Conservation (phyloP, 352 stramenopile genomes). For the Pythium biforme region DNA sequence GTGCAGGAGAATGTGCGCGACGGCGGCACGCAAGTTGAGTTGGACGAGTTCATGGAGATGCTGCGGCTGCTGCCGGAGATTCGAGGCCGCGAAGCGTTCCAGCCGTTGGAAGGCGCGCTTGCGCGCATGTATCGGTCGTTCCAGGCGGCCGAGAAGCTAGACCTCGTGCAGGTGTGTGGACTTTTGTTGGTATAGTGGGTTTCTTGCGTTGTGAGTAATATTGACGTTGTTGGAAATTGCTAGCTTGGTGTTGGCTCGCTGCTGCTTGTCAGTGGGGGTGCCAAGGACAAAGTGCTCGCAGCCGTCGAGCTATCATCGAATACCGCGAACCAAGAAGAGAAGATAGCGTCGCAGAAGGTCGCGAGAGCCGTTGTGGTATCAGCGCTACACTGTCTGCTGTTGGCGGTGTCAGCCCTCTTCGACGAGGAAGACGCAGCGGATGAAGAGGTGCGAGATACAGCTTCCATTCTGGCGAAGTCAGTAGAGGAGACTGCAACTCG, state of each 20-base stretch:
- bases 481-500: conserved; percentile 48
- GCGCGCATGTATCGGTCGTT: conserved; percentile 70
- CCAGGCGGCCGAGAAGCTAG: conserved; percentile 45
- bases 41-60: conserved; percentile 61
- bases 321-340: conserved; percentile 7
- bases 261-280: conserved; percentile 46
- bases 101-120: conserved; percentile 61
- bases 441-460: conserved; percentile 52
- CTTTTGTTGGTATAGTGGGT: background rate
- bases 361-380: conserved; percentile 4
- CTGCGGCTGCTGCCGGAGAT: conserved; percentile 54
- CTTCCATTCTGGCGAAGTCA: conserved; percentile 57
- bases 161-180: conserved; percentile 53
- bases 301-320: conserved; percentile 43
- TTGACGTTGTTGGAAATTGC: background rate
- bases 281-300: conserved; percentile 54
- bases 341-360: background rate
- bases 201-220: background rate
- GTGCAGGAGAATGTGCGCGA: conserved; percentile 36
- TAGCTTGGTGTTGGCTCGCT: conserved; percentile 60
- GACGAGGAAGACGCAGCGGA: conserved; percentile 51
- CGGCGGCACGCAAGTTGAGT: conserved; percentile 30
- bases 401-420: conserved; percentile 62
- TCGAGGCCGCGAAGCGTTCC: conserved; percentile 55
- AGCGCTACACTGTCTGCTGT: conserved; percentile 50